Conservation (phyloP, 2,329 filamentous ascomycete species). For the Colletotrichum tofieldiae region DNA sequence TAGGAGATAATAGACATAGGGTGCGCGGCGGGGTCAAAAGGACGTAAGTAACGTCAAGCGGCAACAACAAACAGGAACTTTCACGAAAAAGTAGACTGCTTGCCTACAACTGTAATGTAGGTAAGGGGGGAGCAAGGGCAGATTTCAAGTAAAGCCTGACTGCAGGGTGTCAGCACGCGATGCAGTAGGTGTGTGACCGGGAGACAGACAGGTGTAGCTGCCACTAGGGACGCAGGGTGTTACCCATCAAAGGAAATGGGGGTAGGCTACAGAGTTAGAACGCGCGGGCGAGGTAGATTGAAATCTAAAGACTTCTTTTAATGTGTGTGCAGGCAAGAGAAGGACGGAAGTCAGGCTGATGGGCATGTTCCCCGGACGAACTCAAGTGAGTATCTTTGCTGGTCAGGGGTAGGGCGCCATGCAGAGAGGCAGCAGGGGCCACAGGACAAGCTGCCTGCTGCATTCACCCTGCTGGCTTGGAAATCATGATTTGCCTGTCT, state of each 20-base stretch:
- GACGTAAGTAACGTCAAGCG: not conserved
- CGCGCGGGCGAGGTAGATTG: too few species aligned
- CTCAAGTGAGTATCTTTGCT: not conserved
- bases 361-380: conserved; percentile 2
- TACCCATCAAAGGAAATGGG: not conserved
- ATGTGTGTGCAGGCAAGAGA: not conserved
- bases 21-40: conserved; percentile 13
- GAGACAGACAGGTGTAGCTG: conserved; percentile 10
- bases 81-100: conserved; percentile 13
- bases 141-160: conserved; percentile 30
- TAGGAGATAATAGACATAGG: conserved; percentile 25
- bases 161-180: conserved; percentile 16
- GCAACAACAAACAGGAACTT: conserved; percentile 28
- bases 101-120: conserved; percentile 9
- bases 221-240: conserved; percentile 16
- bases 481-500: not conserved
- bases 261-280: too few species aligned
- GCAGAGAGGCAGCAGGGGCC: conserved; percentile 28
- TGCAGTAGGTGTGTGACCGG: conserved; percentile 11
- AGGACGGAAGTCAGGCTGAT: conserved; percentile 20
- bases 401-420: conserved; percentile 16
- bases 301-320: too few species aligned
- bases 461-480: not conserved
- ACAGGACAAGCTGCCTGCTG: conserved; percentile 13
- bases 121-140: conserved; percentile 15